A percentile compares a stretch with the other conserved stretches of the same genome.
These are phyloP conservation scores for Lipomyces sp. DNA, from an alignment of 805 yeast genomes.

Conservation along the genomic window DNA sequence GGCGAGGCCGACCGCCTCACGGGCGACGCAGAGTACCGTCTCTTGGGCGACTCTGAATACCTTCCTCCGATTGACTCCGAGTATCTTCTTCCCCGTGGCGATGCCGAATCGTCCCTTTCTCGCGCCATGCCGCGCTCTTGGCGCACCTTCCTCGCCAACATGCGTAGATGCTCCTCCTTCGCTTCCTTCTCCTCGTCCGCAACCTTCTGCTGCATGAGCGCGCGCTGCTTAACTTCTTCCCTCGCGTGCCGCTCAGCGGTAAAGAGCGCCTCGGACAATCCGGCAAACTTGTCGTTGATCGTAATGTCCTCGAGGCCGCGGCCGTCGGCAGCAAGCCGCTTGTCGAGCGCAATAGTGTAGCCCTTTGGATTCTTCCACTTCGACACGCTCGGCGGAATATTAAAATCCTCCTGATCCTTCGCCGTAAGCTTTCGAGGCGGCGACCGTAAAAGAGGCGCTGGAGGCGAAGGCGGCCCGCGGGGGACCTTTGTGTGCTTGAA, in stretches of 20 bases:
- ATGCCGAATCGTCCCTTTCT: no score
- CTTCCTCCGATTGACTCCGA: no score
- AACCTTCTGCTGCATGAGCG: slow-evolving; percentile 47
- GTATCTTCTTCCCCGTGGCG: no score
- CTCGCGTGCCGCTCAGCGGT: slow-evolving; percentile 62
- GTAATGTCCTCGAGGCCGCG: slow-evolving; percentile 40
- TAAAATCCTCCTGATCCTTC: slow-evolving; percentile 77
- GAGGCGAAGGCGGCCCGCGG: slow-evolving; percentile 61
- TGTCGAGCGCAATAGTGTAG: slow-evolving; percentile 74
- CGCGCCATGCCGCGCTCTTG: no score
- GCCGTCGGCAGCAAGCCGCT: slow-evolving; percentile 59
- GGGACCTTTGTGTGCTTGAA: slow-evolving; percentile 72
- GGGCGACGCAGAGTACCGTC: no score
- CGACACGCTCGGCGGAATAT: slow-evolving; percentile 85
- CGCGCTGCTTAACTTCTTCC: slow-evolving; percentile 52
- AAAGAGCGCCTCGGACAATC: slow-evolving; percentile 68
- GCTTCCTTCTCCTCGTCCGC: slow-evolving; percentile 50
- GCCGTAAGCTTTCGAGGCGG: slow-evolving; percentile 54
- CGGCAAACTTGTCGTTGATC: slow-evolving; percentile 57
- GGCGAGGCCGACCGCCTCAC: no score
- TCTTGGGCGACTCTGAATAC: no score
- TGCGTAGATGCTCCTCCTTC: slow-evolving; percentile 51
- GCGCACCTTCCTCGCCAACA: slow-evolving; percentile 51
- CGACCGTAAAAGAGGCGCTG: slow-evolving; percentile 57
- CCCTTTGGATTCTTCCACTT: slow-evolving; percentile 96